Base-by-base conservation (phyloP, 345 rosid species). In the Brassica nigra region DNA sequence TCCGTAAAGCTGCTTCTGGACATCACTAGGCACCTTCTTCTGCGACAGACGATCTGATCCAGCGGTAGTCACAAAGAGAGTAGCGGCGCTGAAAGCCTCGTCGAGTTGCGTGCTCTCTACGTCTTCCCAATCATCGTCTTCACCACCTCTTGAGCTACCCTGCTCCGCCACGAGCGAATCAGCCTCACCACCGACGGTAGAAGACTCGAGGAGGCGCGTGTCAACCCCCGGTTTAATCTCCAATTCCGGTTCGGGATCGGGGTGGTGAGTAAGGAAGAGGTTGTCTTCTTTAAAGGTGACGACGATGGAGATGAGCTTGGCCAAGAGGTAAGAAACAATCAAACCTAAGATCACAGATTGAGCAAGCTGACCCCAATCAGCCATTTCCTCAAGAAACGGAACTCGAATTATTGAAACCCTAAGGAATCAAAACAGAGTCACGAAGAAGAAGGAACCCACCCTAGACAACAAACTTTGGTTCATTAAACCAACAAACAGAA, bases 91-190 rank as follows among this genome's bases (percentile, higher is more conserved):
- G 58, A 95, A 95, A 34, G 85, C 82, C 81, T 89, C 94, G 54
- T 95, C 99, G 47, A 95, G 80, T 81, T 90, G 97, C 70, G 94
- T 91, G 81, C 88, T 90, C 89, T 92, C 99, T 11, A 92, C 97
- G 36, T 96, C 98, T 79, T 95, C 98, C 99, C 99, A 92, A 61
- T 91, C 97, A 18, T 91, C 91, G 10, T 87, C 94, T 3, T 81
- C 90, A 49, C 88, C 94, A 42, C 82, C 85, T 76, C 92, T 85
- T 10, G 87, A 86, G 85, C 97, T 90, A 8, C 99, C 95, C 8
- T 86, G 90, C 82, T 90, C 98, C 16, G 94, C 95, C 12, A 85
- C 72, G 52, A 89, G 12, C 31, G 97, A 90, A 66, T 89, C 95
- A 31, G 82, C 75, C 58, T 91, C 90, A n/a, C 57, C 14, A 12